These are phyloP conservation scores for Alternaria triticimaculans DNA, from an alignment of 2,329 filamentous ascomycete genomes.

Conservation along the genomic window DNA sequence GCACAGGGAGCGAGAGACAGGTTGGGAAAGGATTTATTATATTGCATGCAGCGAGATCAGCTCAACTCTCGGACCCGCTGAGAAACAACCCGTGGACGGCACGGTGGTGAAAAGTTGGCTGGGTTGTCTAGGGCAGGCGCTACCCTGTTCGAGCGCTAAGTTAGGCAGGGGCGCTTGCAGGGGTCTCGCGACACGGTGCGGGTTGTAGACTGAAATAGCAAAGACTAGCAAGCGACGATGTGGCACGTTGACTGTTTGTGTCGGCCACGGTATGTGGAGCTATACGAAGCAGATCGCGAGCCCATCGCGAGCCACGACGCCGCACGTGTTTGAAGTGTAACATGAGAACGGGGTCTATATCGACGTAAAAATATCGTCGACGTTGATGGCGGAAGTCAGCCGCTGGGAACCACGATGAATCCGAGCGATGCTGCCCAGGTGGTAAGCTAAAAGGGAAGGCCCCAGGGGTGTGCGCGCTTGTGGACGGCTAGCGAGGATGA, in stretches of 20 bases:
- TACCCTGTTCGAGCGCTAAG: constrained; percentile 18
- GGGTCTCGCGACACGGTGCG: constrained; percentile 29
- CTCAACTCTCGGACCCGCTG: constrained; percentile 22
- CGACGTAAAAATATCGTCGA: not conserved
- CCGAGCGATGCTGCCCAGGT: constrained; percentile 11
- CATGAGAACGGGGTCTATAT: not conserved
- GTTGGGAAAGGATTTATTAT: constrained; percentile 35
- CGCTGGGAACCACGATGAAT: constrained; percentile 1
- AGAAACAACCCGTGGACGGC: constrained; percentile 31
- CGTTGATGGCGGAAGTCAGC: not conserved
- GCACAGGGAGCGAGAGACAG: constrained; percentile 16
- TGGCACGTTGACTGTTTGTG: constrained; percentile 31
- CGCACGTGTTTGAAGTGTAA: not conserved
- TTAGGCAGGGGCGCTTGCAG: constrained; percentile 10
- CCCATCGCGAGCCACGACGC: not conserved
- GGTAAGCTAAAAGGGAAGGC: constrained; percentile 3
- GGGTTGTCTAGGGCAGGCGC: constrained; percentile 25
- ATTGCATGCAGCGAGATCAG: constrained; percentile 32
- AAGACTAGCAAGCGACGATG: constrained; percentile 34
- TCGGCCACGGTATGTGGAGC: constrained; percentile 26
- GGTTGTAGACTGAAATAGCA: constrained; percentile 35
- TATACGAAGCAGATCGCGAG: constrained; percentile 26
- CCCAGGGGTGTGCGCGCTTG: not conserved
- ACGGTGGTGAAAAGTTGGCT: constrained; percentile 20
- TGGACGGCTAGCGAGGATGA: not conserved